A percentile compares a stretch with the other conserved stretches of the same genome.
Evolutionary conservation across 768 basidiomycete genomes (phyloP).

Genomic region (Mycena maculata): DNA sequence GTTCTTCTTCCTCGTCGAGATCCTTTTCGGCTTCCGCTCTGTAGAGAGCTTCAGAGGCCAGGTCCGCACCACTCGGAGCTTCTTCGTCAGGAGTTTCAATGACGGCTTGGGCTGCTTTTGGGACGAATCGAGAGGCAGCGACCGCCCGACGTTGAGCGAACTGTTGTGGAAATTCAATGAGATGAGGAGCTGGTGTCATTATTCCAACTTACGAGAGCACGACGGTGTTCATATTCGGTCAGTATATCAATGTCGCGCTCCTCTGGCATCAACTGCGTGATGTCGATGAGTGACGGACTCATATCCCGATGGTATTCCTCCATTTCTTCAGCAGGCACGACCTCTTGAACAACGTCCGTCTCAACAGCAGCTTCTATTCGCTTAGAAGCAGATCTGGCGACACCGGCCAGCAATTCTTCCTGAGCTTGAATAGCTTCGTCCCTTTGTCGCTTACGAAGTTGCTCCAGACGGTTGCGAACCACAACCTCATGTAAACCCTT

Average conservation of each 20-base stretch:
- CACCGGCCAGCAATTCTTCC: slow-evolving; percentile 87
- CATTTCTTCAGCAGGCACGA: slow-evolving; percentile 65
- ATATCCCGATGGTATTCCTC: slow-evolving; percentile 88
- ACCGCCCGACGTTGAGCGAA: slow-evolving; percentile 84
- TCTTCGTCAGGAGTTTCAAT: slow-evolving; percentile 69
- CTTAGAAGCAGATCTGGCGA: slow-evolving; percentile 67
- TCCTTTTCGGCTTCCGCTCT: slow-evolving; percentile 93
- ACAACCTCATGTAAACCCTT: slow-evolving; percentile 95
- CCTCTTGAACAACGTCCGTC: slow-evolving; percentile 44
- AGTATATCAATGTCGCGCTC: slow-evolving; percentile 87
- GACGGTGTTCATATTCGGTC: slow-evolving; percentile 72
- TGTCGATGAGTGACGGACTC: slow-evolving; percentile 84
- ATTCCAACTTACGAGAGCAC: slow-evolving; percentile 65
- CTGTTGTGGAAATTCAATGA: slow-evolving; percentile 50
- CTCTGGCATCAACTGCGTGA: slow-evolving; percentile 75
- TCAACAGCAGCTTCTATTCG: slow-evolving; percentile 52
- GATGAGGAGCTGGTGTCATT: slow-evolving; percentile 17
- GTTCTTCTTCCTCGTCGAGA: slow-evolving; percentile 94
- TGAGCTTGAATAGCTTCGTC: slow-evolving; percentile 96
- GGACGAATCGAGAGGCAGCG: slow-evolving; percentile 88
- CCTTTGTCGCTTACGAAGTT: slow-evolving; percentile 93
- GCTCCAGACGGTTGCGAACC: slow-evolving; percentile 94
- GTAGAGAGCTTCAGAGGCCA: slow-evolving; percentile 91
- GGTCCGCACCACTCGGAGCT: slow-evolving; percentile 71
- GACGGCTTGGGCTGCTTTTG: slow-evolving; percentile 74